A percentile compares a stretch with the other conserved stretches of the same genome.
Evolutionary conservation across 345 rosid genomes (phyloP).

Genomic region (Salix suchowensis): DNA sequence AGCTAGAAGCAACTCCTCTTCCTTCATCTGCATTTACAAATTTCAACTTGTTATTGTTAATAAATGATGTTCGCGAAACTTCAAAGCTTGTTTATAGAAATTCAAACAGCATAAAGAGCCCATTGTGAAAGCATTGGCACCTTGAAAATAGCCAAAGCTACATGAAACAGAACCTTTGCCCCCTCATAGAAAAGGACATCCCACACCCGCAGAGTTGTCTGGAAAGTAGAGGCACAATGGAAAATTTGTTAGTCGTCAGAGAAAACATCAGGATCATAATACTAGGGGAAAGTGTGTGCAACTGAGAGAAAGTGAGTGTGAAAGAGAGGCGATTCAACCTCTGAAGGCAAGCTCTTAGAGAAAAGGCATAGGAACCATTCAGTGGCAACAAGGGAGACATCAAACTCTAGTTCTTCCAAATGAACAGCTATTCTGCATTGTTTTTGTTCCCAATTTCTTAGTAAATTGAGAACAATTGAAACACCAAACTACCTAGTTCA

Average conservation of each 20-base stretch:
- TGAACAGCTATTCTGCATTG: constrained; percentile 78
- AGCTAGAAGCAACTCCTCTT: constrained; percentile 72
- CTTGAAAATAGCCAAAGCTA: constrained; percentile 97
- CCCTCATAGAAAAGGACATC: constrained; percentile 98
- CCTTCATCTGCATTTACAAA: constrained; percentile 75
- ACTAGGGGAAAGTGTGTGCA: background rate
- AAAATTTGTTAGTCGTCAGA: constrained; percentile 6
- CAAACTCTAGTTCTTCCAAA: constrained; percentile 86
- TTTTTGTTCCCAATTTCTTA: constrained; percentile 8
- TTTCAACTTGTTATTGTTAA: background rate
- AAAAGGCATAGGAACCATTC: constrained; percentile 99
- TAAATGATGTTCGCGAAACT: background rate
- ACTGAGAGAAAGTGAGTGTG: background rate
- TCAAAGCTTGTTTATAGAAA: background rate
- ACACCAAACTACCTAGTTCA: constrained; percentile 1
- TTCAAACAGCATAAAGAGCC: background rate
- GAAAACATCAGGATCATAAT: background rate
- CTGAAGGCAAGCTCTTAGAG: constrained; percentile 98
- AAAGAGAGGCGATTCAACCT: constrained; percentile 44
- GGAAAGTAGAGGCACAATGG: constrained; percentile 7
- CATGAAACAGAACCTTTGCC: constrained; percentile 93
- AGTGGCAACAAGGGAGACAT: constrained; percentile 96
- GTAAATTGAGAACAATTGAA: background rate
- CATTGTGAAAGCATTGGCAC: constrained; percentile 32
- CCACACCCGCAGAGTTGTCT: constrained; percentile 98